Evolutionary conservation across 2,329 filamentous ascomycete species (phyloP).

Genomic region (Exophiala oligosperma): DNA sequence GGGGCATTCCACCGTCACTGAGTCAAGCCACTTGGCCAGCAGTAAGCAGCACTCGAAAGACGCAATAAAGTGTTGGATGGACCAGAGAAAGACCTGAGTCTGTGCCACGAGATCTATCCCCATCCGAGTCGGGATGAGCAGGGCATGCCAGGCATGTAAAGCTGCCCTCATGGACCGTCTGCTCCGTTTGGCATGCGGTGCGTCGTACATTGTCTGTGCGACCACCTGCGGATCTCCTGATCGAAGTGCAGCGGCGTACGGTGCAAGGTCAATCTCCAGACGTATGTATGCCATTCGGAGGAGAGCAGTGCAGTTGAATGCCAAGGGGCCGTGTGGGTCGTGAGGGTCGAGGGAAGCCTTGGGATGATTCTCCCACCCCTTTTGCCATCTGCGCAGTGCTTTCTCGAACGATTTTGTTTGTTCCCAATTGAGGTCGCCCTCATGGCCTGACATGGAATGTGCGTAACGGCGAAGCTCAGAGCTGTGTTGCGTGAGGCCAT

Average conservation of each 20-base stretch:
- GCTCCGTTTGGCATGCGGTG: neutral
- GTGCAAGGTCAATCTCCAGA: slow-evolving; percentile 62
- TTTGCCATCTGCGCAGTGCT: slow-evolving; percentile 43
- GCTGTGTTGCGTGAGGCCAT: neutral
- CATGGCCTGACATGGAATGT: neutral
- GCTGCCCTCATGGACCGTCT: neutral
- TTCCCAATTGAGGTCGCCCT: slow-evolving; percentile 33
- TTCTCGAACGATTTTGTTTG: slow-evolving; percentile 43
- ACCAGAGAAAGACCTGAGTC: slow-evolving; percentile 30
- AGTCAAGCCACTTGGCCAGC: slow-evolving; percentile 33
- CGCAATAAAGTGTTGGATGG: slow-evolving; percentile 24
- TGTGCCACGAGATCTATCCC: slow-evolving; percentile 26
- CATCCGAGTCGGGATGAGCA: slow-evolving; percentile 11
- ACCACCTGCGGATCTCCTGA: neutral
- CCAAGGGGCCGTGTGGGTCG: slow-evolving; percentile 56
- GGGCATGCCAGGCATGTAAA: neutral
- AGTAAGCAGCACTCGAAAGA: neutral
- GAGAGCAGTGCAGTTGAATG: slow-evolving; percentile 64
- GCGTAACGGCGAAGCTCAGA: neutral
- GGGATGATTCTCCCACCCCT: slow-evolving; percentile 37
- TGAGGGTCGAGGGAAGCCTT: slow-evolving; percentile 35
- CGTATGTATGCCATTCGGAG: slow-evolving; percentile 59
- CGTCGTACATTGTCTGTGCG: neutral
- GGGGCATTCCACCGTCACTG: slow-evolving; percentile 32
- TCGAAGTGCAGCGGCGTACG: slow-evolving; percentile 39